Conservation (phyloP, 1,284 basidiomycete genomes). For the Tremellales sp. region DNA sequence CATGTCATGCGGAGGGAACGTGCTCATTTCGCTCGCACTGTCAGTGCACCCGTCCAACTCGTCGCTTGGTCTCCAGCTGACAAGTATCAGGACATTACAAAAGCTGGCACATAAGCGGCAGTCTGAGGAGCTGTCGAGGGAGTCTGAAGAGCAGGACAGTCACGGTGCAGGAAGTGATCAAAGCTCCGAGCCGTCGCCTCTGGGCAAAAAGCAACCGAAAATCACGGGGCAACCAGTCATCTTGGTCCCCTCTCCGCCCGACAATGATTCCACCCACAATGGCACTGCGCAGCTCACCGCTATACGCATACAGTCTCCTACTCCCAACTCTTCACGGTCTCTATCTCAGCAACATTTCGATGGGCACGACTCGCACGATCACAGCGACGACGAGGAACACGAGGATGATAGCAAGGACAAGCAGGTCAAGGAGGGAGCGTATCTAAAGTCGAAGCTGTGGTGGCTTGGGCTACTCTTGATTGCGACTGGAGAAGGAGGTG, state of each 20-base stretch:
- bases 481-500: conserved; percentile 73
- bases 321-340: neutral
- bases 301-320: no score
- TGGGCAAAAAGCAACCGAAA: no score
- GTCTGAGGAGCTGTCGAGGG: neutral
- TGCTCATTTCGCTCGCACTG: conserved; percentile 83
- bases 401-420: conserved; percentile 43
- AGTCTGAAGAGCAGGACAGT: no score
- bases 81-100: conserved; percentile 62
- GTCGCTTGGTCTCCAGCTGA: neutral
- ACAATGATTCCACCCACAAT: no score
- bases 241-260: no score
- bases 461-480: conserved; percentile 86
- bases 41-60: conserved; percentile 18
- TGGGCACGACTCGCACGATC: neutral
- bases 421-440: conserved; percentile 51
- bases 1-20: conserved; percentile 77
- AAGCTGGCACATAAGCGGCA: conserved; percentile 77
- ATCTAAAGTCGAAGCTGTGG: conserved; percentile 82
- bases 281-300: no score
- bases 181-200: no score
- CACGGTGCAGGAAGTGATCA: no score
- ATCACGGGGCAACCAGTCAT: no score
- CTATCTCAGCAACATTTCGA: neutral
- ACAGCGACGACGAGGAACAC: conserved; percentile 2